These are phyloP conservation scores for Skeletonema grethae DNA, from an alignment of 108 stramenopile species.

Conservation along the genomic window DNA sequence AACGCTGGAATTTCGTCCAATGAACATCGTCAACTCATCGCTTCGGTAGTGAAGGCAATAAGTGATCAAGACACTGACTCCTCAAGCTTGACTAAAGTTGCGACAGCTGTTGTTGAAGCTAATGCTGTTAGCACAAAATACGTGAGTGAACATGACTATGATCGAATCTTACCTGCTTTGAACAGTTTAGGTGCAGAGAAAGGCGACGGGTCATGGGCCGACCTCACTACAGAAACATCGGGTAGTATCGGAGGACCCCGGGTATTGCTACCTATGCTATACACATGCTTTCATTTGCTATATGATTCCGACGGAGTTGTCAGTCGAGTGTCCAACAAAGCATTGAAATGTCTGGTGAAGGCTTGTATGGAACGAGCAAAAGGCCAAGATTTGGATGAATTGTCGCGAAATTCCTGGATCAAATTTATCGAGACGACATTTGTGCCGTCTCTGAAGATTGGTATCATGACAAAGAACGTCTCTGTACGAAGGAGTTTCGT, in stretches of 20 bases:
- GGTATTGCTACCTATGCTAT: slow-evolving; percentile 64
- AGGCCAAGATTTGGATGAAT: slow-evolving; percentile 16
- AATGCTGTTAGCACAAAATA: slow-evolving; percentile 60
- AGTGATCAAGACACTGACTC: slow-evolving; percentile 12
- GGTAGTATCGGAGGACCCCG: slow-evolving; percentile 35
- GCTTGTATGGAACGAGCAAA: slow-evolving; percentile 42
- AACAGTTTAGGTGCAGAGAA: slow-evolving; percentile 50
- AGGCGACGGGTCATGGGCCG: slow-evolving; percentile 46
- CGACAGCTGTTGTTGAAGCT: slow-evolving; percentile 47
- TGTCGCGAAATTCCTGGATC: slow-evolving; percentile 45
- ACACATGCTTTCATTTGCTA: slow-evolving; percentile 71
- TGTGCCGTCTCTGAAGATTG: slow-evolving; percentile 61
- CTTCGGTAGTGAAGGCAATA: slow-evolving; percentile 35
- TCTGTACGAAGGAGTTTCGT: slow-evolving; percentile 62
- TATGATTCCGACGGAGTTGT: slow-evolving; percentile 79
- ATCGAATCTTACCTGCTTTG: slow-evolving; percentile 70
- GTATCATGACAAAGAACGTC: slow-evolving; percentile 51
- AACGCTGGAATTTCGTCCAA: slow-evolving; percentile 57
- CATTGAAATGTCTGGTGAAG: slow-evolving; percentile 64
- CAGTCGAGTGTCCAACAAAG: slow-evolving; percentile 67
- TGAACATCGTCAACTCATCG: slow-evolving; percentile 48
- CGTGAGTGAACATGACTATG: slow-evolving; percentile 83
- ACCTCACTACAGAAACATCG: slow-evolving; percentile 20
- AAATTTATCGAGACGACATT: slow-evolving; percentile 70
- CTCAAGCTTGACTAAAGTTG: slow-evolving; percentile 25